phyloP scores from a whole-genome alignment of 768 basidiomycete species.

The Podaxis sp. region DNA sequence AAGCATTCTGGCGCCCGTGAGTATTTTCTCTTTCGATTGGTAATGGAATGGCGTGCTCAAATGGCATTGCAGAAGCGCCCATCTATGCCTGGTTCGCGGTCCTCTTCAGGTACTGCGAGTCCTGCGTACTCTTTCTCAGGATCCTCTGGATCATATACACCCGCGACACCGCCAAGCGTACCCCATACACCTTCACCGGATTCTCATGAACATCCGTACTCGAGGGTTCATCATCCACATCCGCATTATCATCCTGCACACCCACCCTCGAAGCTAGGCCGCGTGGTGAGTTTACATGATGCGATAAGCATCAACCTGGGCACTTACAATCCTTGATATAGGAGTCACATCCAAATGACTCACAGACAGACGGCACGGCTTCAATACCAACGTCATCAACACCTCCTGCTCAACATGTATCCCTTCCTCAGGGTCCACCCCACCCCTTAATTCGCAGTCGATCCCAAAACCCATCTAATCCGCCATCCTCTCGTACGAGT shows the following conservation, averaged over 20 bases:
- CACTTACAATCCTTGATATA: background rate
- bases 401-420: background rate
- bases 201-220: constrained; percentile 24
- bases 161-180: constrained; percentile 24
- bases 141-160: constrained; percentile 25
- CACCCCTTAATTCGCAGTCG: constrained; percentile 6
- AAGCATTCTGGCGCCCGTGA: constrained; percentile 55
- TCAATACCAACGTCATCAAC: background rate
- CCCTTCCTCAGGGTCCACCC: background rate
- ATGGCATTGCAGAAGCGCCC: constrained; percentile 42
- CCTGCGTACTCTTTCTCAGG: constrained; percentile 35
- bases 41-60: constrained; percentile 14
- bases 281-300: constrained; percentile 24
- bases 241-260: constrained; percentile 23
- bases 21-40: constrained; percentile 20
- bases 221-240: constrained; percentile 17
- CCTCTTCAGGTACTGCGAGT: constrained; percentile 48
- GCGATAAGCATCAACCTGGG: constrained; percentile 1
- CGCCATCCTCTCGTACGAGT: constrained; percentile 2
- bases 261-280: constrained; percentile 32
- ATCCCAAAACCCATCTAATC: background rate
- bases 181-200: constrained; percentile 19
- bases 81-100: constrained; percentile 34
- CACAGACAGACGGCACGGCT: background rate
- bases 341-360: constrained; percentile 12